Base-by-base conservation (phyloP, 169 alveolate genomes). In the Miamiensis avidus region DNA sequence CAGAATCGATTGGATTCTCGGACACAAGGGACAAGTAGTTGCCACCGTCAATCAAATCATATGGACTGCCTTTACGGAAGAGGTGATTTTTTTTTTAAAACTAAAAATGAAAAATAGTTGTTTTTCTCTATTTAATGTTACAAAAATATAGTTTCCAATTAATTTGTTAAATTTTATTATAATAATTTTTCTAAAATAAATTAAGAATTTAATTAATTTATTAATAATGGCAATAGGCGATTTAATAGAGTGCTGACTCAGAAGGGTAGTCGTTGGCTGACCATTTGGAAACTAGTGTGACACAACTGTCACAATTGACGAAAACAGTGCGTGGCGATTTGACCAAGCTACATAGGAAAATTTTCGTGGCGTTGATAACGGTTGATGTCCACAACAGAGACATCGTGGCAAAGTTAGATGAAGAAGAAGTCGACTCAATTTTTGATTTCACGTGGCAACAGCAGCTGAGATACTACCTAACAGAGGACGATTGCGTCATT, bases 1-100 rank as follows among this genome's bases (percentile, higher is more conserved):
- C 34, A 91, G 97, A 75, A 93, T 93, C 77, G 97, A 95, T 25
- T 98, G 99, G 99, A 96, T 96, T 28, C 82, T 95, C 34, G 93
- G 91, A 75, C 97, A 94, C 76, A 91, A 94, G 74, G 95, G 97
- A 31, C 95, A 97, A 90, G 97, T 96, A 77, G 94, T 95, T 16
- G 86, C 96, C 72, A 89, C 97, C 73, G 95, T 93, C 65, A 83
- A 91, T 65, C 91, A 95, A 83, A 93, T 95, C 81, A 81, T 88
- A 65, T 95, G 98, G 98, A 95, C 95, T 33, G 49, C 87, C 0
- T 89, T 90, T 29, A 91, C 97, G 1, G 97, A 96, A 87, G 92
- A 88, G 33, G 91, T 93, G 0, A n/a, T n/a, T n/a, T n/a, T n/a
- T n/a, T n/a, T n/a, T n/a, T n/a, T n/a, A n/a, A n/a, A n/a, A n/a